Percentiles rank a stretch among this genome's conserved stretches.
Evolutionary conservation across 2,329 filamentous ascomycete genomes (phyloP).

Genomic region (Fusarium decemcellulare): DNA sequence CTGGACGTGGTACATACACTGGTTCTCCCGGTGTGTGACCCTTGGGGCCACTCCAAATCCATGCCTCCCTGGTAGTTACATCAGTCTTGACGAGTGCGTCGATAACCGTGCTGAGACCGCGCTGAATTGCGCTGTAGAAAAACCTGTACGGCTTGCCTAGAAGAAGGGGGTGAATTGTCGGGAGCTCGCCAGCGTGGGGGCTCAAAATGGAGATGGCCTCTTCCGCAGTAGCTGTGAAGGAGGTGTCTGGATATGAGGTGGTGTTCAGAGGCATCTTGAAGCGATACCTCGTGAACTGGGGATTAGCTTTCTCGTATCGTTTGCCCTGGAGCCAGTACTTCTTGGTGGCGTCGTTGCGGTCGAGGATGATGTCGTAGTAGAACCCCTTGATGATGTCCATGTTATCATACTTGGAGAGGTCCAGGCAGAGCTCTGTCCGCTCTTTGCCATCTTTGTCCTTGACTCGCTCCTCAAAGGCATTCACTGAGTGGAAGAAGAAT

Average conservation of each 20-base stretch:
- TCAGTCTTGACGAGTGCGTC: slow-evolving; percentile 79
- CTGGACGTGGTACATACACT: slow-evolving; percentile 71
- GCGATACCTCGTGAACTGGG: slow-evolving; percentile 60
- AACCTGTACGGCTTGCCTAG: slow-evolving; percentile 69
- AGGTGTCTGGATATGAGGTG: slow-evolving; percentile 25
- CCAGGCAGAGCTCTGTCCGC: slow-evolving; percentile 70
- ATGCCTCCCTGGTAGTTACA: slow-evolving; percentile 62
- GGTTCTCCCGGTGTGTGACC: slow-evolving; percentile 79
- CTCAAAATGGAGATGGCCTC: slow-evolving; percentile 63
- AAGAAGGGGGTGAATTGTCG: slow-evolving; percentile 74
- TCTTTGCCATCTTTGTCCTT: slow-evolving; percentile 52
- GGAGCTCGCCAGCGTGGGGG: slow-evolving; percentile 73
- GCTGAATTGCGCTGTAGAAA: slow-evolving; percentile 70
- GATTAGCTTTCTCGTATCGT: slow-evolving; percentile 53
- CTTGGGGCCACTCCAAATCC: slow-evolving; percentile 69
- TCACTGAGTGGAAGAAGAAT: slow-evolving; percentile 86
- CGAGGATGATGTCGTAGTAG: slow-evolving; percentile 78
- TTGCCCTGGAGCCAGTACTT: slow-evolving; percentile 60
- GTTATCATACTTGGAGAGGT: slow-evolving; percentile 75
- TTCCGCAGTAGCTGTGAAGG: slow-evolving; percentile 43
- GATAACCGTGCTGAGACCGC: slow-evolving; percentile 71
- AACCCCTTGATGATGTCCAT: slow-evolving; percentile 75
- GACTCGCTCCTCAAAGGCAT: slow-evolving; percentile 76
- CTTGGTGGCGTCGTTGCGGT: slow-evolving; percentile 62
- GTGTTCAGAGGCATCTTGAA: slow-evolving; percentile 53